A percentile compares a stretch with the other conserved stretches of the same genome.
Evolutionary conservation across 1,139 yeast species (phyloP).

Genomic region (Debaryomycetaceae sp.): DNA sequence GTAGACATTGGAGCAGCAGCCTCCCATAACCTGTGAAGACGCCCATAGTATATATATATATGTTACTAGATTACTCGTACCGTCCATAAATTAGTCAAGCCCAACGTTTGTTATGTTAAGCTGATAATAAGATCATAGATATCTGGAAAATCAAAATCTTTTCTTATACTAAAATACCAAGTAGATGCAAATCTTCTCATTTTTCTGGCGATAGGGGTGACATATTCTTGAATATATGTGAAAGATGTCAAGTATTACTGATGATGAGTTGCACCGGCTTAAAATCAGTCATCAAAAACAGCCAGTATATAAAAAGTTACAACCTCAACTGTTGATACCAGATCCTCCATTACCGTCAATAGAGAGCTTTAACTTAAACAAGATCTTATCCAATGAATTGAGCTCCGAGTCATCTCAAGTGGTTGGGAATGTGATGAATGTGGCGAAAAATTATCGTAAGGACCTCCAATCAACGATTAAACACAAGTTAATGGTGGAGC

Average conservation of each 20-base stretch:
- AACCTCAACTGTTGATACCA: conserved; percentile 11
- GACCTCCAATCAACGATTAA: conserved; percentile 40
- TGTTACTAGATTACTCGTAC: neutral
- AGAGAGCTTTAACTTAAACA: conserved; percentile 37
- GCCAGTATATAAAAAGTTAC: conserved; percentile 9
- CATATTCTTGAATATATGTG: too few relatives aligned
- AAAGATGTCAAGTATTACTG: neutral
- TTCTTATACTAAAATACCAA: too few relatives aligned
- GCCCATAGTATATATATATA: conserved; percentile 3
- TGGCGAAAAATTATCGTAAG: conserved; percentile 34
- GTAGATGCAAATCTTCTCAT: too few relatives aligned
- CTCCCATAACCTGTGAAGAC: conserved; percentile 55
- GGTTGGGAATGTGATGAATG: conserved; percentile 28
- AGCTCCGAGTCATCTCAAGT: conserved; percentile 32
- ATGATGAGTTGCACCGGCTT: neutral
- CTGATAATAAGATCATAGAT: too few relatives aligned
- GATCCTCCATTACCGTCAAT: conserved; percentile 27
- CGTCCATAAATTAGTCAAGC: neutral
- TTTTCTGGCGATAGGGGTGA: too few relatives aligned
- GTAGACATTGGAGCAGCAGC: conserved; percentile 71
- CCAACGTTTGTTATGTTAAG: too few relatives aligned
- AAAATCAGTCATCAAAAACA: neutral
- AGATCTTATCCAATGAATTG: conserved; percentile 31
- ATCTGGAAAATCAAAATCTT: too few relatives aligned
- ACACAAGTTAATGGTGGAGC: conserved; percentile 33